Evolutionary conservation across 2,329 filamentous ascomycete species (phyloP), one percentile per base, ranked within the genome.

Genomic region (Rosellinia necatrix): DNA sequence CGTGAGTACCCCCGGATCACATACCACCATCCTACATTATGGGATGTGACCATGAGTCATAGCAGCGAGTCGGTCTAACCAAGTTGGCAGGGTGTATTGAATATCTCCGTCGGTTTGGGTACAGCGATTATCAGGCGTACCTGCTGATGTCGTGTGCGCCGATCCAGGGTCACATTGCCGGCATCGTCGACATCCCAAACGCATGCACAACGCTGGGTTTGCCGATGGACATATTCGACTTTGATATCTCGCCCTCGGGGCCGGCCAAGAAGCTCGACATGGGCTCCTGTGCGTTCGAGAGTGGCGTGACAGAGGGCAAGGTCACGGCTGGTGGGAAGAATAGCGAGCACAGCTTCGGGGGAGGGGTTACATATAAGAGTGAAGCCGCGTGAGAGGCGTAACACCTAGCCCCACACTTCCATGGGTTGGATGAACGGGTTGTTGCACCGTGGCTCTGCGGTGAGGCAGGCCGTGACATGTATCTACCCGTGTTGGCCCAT

Each of bases 141-240:
- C 79, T 97, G 25, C 75, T 96, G 47, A 76, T 96, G 42, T 92
- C 89, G 13, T 94, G 90, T 70, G 92, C 92, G 0, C 92, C 92
- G 0, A 82, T 96, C 4, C 89, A 96, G 71, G 92, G 92, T 0
- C 90, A 96, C 68, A 83, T 96, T 48, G 92, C 91, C 1, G 92
- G 92, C 0, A 89, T 96, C 53, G 92, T 96, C 7, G 91, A 96
- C 72, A 90, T 96, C 44, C 92, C 92, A 0, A 96, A 96, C 70
- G 90, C 89, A 0, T 96, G 92, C 69, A 96, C 92, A 3, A 96
- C 92, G 0, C 77, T 96, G 56, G 92, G 91, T 0, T 70, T 96
- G 50, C 92, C 92, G 1, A 91, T 96, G 80, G 92, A 96, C 74
- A 96, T 97, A 49, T 97, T 97, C 67, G 90, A 94, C 68, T 96